These are phyloP conservation scores for Discostella stelligera DNA, from an alignment of 352 stramenopile species.

Conservation along the genomic window DNA sequence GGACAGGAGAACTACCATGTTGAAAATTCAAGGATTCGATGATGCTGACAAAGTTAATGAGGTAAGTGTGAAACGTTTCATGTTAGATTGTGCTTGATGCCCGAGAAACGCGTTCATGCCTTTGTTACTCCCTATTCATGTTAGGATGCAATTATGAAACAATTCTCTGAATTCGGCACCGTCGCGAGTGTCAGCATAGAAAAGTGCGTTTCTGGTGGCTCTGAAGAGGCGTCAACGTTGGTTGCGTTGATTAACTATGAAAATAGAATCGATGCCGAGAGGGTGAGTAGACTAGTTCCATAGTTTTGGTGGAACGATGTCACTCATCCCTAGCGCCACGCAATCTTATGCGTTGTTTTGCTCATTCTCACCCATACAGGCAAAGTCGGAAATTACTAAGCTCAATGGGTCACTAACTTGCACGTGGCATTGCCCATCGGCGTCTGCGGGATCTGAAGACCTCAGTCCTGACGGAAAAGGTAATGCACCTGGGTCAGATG, in stretches of 20 bases:
- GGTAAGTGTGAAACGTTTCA: constrained; percentile 2
- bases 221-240: not conserved
- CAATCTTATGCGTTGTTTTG: not conserved
- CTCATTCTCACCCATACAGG: constrained; percentile 1
- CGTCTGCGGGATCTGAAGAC: not conserved
- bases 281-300: constrained; percentile 10
- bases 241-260: constrained; percentile 31
- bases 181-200: constrained; percentile 24
- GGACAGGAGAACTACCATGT: constrained; percentile 32
- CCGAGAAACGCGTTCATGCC: not conserved
- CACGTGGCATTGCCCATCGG: constrained; percentile 19
- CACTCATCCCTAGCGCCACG: not conserved
- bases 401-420: constrained; percentile 30
- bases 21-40: constrained; percentile 34
- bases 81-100: not conserved
- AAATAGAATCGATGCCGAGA: constrained; percentile 29
- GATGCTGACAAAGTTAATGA: constrained; percentile 4
- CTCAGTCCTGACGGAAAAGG: not conserved
- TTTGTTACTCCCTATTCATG: not conserved
- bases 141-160: constrained; percentile 28
- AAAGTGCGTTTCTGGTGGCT: constrained; percentile 2
- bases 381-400: constrained; percentile 20
- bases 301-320: not conserved
- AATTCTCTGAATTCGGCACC: constrained; percentile 27
- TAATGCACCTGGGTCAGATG: not conserved